Percentiles rank a stretch among this genome's conserved stretches.
These are phyloP conservation scores for Lentinula lateritia DNA, from an alignment of 768 basidiomycete genomes.

Conservation along the genomic window DNA sequence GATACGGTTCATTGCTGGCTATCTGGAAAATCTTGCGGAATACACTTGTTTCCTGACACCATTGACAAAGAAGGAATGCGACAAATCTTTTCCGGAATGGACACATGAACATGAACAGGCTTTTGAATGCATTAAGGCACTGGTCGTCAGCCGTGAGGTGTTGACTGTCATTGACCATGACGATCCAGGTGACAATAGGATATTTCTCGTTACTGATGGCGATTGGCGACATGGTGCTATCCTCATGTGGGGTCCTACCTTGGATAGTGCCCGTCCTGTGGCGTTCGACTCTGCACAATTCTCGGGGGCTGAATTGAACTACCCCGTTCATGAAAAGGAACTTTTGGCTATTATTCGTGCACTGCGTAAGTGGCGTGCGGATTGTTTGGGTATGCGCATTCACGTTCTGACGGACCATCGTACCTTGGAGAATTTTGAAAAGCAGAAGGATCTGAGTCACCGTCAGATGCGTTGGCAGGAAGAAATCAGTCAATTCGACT, in stretches of 20 bases:
- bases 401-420: constrained; percentile 19
- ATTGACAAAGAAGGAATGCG: constrained; percentile 13
- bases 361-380: too few species aligned
- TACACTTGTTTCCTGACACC: constrained; percentile 14
- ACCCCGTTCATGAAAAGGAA: too few species aligned
- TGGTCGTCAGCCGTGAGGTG: too few species aligned
- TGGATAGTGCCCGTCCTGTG: constrained; percentile 24
- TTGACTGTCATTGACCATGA: constrained; percentile 32
- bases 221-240: constrained; percentile 21
- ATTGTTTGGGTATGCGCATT: too few species aligned
- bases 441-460: constrained; percentile 20
- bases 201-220: constrained; percentile 25
- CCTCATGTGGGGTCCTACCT: constrained; percentile 17
- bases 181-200: constrained; percentile 15
- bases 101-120: constrained; percentile 14
- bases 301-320: constrained; percentile 14
- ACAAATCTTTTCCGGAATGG: constrained; percentile 16
- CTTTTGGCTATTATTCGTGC: too few species aligned
- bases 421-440: constrained; percentile 21
- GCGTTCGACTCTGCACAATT: constrained; percentile 19
- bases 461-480: constrained; percentile 23
- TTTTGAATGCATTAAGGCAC: too few species aligned
- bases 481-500: constrained; percentile 23
- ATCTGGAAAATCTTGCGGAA: constrained; percentile 9
- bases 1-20: constrained; percentile 14